A percentile compares a stretch with the other conserved stretches of the same genome.
Evolutionary conservation across 306 rosid genomes (phyloP).

Genomic region (Quercus parvula): DNA sequence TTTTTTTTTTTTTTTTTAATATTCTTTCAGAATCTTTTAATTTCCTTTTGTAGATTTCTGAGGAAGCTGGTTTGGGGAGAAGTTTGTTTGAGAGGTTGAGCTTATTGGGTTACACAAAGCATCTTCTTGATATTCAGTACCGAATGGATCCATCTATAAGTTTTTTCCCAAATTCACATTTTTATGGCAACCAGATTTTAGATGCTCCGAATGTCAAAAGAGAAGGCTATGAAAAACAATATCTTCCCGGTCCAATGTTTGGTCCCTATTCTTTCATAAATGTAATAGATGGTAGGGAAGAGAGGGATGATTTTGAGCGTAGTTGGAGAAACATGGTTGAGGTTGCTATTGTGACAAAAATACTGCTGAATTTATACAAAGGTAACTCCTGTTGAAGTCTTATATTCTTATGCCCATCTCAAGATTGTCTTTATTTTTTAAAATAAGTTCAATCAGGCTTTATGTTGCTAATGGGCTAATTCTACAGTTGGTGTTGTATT

Average conservation of each 20-base stretch:
- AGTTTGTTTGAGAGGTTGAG: conserved; percentile 70
- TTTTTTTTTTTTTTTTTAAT: no score
- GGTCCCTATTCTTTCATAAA: conserved; percentile 79
- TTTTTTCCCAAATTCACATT: conserved; percentile 57
- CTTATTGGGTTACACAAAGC: conserved; percentile 41
- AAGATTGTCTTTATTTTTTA: no score
- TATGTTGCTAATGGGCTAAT: neutral
- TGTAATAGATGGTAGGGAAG: conserved; percentile 64
- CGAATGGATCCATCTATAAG: conserved; percentile 85
- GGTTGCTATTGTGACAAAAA: conserved; percentile 54
- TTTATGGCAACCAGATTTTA: conserved; percentile 45
- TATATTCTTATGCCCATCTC: neutral
- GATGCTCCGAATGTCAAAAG: conserved; percentile 54
- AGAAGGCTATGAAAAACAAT: conserved; percentile 40
- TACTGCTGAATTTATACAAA: conserved; percentile 46
- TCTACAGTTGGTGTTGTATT: neutral
- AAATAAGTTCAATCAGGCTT: neutral
- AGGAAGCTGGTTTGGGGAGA: conserved; percentile 62
- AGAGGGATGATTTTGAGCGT: conserved; percentile 59
- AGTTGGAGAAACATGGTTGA: conserved; percentile 71
- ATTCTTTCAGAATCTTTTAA: neutral
- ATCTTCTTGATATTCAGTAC: conserved; percentile 64
- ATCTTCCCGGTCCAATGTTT: conserved; percentile 59
- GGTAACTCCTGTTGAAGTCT: conserved; percentile 34
- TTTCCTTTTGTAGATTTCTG: conserved; percentile 38